Evolutionary conservation across 2,329 filamentous ascomycete genomes (phyloP).

Genomic region (Aspergillus pseudotamarii): DNA sequence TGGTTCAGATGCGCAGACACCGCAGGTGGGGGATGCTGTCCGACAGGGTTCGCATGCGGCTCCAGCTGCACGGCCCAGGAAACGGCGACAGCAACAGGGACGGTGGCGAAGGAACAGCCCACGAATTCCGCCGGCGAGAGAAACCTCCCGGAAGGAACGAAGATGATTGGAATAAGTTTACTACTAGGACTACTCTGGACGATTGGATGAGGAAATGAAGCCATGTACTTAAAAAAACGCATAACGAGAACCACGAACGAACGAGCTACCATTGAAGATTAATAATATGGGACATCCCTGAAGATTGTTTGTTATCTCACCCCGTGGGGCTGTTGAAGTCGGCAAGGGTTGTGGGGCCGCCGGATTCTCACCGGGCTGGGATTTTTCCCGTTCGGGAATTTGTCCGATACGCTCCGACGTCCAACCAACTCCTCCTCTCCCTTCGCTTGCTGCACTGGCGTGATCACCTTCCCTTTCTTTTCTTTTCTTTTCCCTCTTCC

Average conservation of each 20-base stretch:
- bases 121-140: slow-evolving; percentile 18
- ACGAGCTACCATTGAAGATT: background rate
- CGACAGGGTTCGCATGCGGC: slow-evolving; percentile 73
- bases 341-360: slow-evolving; percentile 5
- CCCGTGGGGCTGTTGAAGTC: slow-evolving; percentile 9
- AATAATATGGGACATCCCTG: background rate
- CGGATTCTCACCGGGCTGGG: background rate
- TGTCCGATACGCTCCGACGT: slow-evolving; percentile 11
- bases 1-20: slow-evolving; percentile 74
- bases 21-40: slow-evolving; percentile 81
- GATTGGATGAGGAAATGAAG: background rate
- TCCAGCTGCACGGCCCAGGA: slow-evolving; percentile 67
- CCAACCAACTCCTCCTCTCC: too few relatives aligned
- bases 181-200: slow-evolving; percentile 14
- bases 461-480: slow-evolving; percentile 12
- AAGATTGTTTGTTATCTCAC: background rate
- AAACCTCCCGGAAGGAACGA: slow-evolving; percentile 6
- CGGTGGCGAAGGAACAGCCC: slow-evolving; percentile 45
- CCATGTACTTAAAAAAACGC: background rate
- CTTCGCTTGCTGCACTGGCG: background rate
- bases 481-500: slow-evolving; percentile 9
- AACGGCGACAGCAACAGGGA: slow-evolving; percentile 57
- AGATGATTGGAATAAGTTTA: slow-evolving; percentile 10
- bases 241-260: background rate
- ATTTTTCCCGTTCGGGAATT: slow-evolving; percentile 15